Evolutionary conservation across 78 protist genomes (phyloP).

Genomic region (Reticulomyxa filosa): DNA sequence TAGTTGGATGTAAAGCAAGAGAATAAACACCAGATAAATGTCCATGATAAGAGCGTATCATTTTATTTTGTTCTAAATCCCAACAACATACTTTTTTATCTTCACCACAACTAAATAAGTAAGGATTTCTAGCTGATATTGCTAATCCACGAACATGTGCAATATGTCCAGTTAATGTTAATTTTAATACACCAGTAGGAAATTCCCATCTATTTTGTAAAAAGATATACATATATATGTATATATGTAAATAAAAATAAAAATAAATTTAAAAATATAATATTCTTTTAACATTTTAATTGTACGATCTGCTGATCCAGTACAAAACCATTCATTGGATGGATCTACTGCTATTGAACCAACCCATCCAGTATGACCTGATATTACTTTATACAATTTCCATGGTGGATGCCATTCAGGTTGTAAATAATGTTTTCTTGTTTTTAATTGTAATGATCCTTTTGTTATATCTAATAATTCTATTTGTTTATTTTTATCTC

Average conservation of each 20-base stretch:
- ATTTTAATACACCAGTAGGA: constrained; percentile 65
- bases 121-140: constrained; percentile 42
- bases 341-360: constrained; percentile 74
- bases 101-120: constrained; percentile 47
- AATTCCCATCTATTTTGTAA: constrained; percentile 64
- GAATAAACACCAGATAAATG: constrained; percentile 53
- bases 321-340: constrained; percentile 83
- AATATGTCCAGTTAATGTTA: constrained; percentile 86
- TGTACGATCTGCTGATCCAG: constrained; percentile 80
- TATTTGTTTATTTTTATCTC: too few relatives aligned
- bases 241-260: too few relatives aligned
- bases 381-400: constrained; percentile 32
- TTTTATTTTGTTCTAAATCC: constrained; percentile 19
- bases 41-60: constrained; percentile 9
- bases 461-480: too few relatives aligned
- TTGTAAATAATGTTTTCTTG: too few relatives aligned
- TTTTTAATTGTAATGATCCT: too few relatives aligned
- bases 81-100: background rate
- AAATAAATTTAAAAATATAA: too few relatives aligned
- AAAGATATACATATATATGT: too few relatives aligned
- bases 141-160: constrained; percentile 29
- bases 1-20: constrained; percentile 72
- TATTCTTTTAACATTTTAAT: constrained; percentile 54
- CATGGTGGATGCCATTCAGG: constrained; percentile 43
- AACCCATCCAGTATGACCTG: constrained; percentile 70